Base-by-base conservation (phyloP, 139 green algal genomes). In the Chlorella sp. region DNA sequence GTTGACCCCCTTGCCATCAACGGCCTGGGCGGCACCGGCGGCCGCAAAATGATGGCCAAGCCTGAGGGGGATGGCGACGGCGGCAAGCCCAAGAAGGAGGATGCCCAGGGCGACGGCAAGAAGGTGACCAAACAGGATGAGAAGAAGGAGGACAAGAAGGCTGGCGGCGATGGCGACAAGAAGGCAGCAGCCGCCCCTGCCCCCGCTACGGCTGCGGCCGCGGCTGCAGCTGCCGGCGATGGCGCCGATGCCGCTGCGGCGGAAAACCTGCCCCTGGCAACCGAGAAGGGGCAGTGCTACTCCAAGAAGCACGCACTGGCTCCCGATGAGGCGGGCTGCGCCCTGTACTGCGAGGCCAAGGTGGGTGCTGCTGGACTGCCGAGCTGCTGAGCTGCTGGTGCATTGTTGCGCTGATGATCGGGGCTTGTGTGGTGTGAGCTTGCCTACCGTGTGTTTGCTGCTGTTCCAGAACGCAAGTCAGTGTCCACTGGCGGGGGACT, bases 1-100 rank as follows among this genome's bases (percentile, higher is more conserved):
- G 75, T 82, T 1, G 75, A 82, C 56, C 75, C 75, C 18, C 57
- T 82, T 55, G 34, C 75, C 5, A 25, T 56, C 55, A 82, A 72
- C 75, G 38, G 64, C 34, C 75, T 82, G 56, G 56, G 75, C 38
- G 70, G 70, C 23, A 44, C 75, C 56, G 75, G 5, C 38, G 56
- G 75, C 57, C 75, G 75, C 21, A 26, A 82, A 38, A 38, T n/a
- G 36, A 16, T n/a, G 34, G 36, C 36, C 11, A n/a, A 16, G 23
- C 16, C n/a, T 3, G 38, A 60, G 51, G 51, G 2, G 3, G 51
- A 60, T 21, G 51, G 51, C 51, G 13, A 60, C 15, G 51, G 51
- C 51, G 51, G 51, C 51, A 60, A 60, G 11, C 11, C 44, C 51
- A 60, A 60, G 9, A 15, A 21, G 2, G 51, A 15, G 11, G 13